Percentiles rank a stretch among this genome's conserved stretches.
phyloP scores from a whole-genome alignment of 495 filamentous ascomycete species.

The Filosporella fistucella region DNA sequence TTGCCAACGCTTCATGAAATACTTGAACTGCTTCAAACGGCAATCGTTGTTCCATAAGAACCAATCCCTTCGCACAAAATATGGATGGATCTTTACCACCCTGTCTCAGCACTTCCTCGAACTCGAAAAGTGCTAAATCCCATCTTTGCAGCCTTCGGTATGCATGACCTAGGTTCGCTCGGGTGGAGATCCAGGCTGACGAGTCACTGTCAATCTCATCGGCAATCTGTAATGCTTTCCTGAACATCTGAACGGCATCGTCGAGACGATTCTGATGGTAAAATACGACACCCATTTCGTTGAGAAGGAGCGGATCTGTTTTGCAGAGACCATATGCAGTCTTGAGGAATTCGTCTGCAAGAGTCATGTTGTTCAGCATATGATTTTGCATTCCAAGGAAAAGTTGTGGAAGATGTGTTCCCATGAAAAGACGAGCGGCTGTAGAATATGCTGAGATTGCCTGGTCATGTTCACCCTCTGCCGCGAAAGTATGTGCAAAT shows the following conservation, averaged over 20 bases:
- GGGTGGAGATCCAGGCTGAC: conserved; percentile 79
- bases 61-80: conserved; percentile 70
- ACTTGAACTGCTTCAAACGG: conserved; percentile 63
- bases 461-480: conserved; percentile 98
- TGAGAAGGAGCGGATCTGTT: conserved; percentile 83
- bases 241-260: conserved; percentile 69
- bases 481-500: conserved; percentile 99
- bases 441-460: conserved; percentile 98
- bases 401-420: conserved; percentile 92
- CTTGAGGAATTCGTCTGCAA: conserved; percentile 93
- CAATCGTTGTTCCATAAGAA: conserved; percentile 62
- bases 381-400: conserved; percentile 99
- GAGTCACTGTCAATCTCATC: conserved; percentile 76
- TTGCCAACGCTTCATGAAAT: conserved; percentile 70
- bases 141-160: conserved; percentile 67
- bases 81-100: conserved; percentile 68
- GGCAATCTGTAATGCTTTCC: conserved; percentile 68
- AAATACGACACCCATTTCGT: conserved; percentile 90
- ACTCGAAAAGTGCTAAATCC: conserved; percentile 69
- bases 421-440: conserved; percentile 91
- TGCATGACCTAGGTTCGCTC: conserved; percentile 86
- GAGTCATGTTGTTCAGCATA: conserved; percentile 86
- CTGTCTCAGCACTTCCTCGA: conserved; percentile 74
- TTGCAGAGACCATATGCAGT: conserved; percentile 74
- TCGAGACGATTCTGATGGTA: conserved; percentile 84